Base-by-base conservation (phyloP, 805 yeast species). In the Ogataea glucozyma region DNA sequence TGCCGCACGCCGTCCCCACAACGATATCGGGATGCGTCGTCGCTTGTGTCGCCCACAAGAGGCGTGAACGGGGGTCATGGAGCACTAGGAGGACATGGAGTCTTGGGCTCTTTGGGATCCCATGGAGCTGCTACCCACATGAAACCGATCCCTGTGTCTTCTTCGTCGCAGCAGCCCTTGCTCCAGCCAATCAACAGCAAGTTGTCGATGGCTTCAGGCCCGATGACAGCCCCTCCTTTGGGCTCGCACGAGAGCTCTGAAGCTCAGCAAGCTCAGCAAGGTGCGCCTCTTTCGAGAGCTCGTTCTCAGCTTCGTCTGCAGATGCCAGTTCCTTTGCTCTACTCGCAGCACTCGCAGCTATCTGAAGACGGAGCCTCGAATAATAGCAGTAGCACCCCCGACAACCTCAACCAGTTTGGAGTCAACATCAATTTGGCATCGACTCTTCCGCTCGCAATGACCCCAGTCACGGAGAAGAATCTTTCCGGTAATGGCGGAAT, bases 381-480 rank as follows among this genome's bases (percentile, higher is more conserved):
- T 16, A 26, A 27, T 12, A 36, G 37, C 12, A 29, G 38, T 4
- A 19, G 29, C 6, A 41, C 59, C 9, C 49, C 57, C 9, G 61
- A 56, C 42, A 48, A 52, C 38, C 31, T 50, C 42, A 60, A 58
- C 33, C 64, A 59, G 74, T 83, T 61, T 46, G 66, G 66, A 21
- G 59, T 61, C 35, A 59, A 32, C 80, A 84, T 59, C 86, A 85
- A 56, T 81, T 81, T 70, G 86, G 90, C 38, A 71, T 81, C 54
- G 73, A 79, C 57, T 64, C 60, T 75, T 3, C 81, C 87, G 1
- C 67, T 81, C 53, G 78, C 87, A 0, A 85, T 86, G 93, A 86
- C 95, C 0, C 95, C 93, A 2, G 79, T 85, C 4, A 75, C 87
- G 2, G 95, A 86, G 52, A 81, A 70, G 38, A 47, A 40, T 22